Evolutionary conservation across 352 stramenopile species (phyloP), one percentile per base, ranked within the genome.

Genomic region (Pythium folliculosum): DNA sequence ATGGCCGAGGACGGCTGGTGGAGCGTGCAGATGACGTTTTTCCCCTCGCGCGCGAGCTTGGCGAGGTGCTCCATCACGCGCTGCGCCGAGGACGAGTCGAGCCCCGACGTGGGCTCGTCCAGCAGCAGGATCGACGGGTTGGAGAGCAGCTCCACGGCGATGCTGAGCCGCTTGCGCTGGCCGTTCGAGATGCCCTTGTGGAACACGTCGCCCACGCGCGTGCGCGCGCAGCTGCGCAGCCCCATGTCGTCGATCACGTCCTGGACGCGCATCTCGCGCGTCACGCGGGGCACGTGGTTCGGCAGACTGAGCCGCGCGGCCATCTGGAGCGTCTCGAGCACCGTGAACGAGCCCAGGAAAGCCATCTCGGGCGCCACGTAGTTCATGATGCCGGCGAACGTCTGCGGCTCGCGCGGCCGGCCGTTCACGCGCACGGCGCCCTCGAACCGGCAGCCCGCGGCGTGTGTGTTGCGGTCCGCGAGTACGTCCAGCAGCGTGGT

Each of bases 121-220:
- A 99, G 76, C 27, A 99, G 89, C 38, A 99, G 67, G 35, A 99
- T 75, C n/a, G 95, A 92, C 52, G 96, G 96, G 63, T 98, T 97
- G 0, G 91, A 88, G 0, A 98, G 86, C 38, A 99, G 72, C 76
- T 99, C 94, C 17, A 97, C 73, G 5, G 85, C 96, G 64, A 99
- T 98, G 1, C 90, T 92, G 17, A 98, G 80, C 19, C 95, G 73
- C 69, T 98, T 98, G 47, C 86, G 84, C 70, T 99, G 78, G 80
- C 91, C 79, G 80, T 91, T 77, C 0, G 82, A 92, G 45, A 97
- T 83, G 0, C 90, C 91, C 67, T 94, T 90, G 68, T 87, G 77
- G 54, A 97, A 96, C 4, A 96, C 67, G 67, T 94, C 89, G 16
- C 90, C 91, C 0, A 97, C 85, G 44, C 77, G 75, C 9, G 89